Evolutionary conservation across 1,284 basidiomycete genomes (phyloP).

Genomic region (Spongiforma sp.): DNA sequence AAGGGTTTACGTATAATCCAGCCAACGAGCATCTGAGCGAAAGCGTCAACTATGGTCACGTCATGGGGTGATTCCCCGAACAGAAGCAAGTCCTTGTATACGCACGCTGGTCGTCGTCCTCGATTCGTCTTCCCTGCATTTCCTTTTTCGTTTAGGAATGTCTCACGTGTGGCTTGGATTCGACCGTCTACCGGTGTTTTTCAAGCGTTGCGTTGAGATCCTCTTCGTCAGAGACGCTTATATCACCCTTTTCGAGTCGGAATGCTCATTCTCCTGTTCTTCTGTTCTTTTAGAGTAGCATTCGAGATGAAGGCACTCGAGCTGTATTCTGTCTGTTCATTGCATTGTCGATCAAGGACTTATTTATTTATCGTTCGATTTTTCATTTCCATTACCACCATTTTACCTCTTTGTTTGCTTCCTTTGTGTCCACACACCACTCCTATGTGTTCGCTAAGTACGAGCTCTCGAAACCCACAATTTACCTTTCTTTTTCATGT

Average conservation of each 20-base stretch:
- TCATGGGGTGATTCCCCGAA: slow-evolving; percentile 30
- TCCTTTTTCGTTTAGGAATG: slow-evolving; percentile 6
- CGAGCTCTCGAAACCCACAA: too few relatives aligned
- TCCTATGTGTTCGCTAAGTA: background rate
- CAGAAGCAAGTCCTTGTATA: background rate
- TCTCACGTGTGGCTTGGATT: background rate
- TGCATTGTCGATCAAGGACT: slow-evolving; percentile 28
- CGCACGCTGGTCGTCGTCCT: slow-evolving; percentile 33
- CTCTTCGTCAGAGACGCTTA: slow-evolving; percentile 9
- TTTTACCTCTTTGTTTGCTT: too few relatives aligned
- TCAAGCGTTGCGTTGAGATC: background rate
- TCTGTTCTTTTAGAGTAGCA: slow-evolving; percentile 8
- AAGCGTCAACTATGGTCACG: slow-evolving; percentile 65
- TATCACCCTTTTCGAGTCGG: slow-evolving; percentile 16
- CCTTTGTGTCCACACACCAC: too few relatives aligned
- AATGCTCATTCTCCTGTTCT: slow-evolving; percentile 3
- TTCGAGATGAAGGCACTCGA: slow-evolving; percentile 7
- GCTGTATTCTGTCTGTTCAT: slow-evolving; percentile 5
- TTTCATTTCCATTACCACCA: background rate
- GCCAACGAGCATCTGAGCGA: slow-evolving; percentile 81
- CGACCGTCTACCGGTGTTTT: too few relatives aligned
- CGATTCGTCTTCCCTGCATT: background rate
- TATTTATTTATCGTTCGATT: slow-evolving; percentile 18
- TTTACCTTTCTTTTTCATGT: slow-evolving; percentile 5
- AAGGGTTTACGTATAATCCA: slow-evolving; percentile 85